Evolutionary conservation across 768 basidiomycete genomes (phyloP), one percentile per base, ranked within the genome.

Genomic region (Agaricus subrufescens): DNA sequence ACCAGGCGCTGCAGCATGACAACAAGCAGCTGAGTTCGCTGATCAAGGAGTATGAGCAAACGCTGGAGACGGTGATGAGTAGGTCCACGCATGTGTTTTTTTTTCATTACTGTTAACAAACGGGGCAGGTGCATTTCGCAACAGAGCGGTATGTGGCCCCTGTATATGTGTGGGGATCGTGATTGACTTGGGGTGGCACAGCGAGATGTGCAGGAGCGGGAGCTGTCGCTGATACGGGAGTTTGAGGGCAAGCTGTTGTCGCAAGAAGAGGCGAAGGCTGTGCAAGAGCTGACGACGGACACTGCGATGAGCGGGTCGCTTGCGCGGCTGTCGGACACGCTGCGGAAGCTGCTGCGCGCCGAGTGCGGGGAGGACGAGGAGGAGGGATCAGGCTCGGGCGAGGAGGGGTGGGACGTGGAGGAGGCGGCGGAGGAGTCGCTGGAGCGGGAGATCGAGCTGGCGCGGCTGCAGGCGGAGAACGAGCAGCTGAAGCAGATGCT

Each of bases 21-120:
- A 99, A 98, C 76, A 96, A 97, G 67, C 96, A 98, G 63, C 79
- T 99, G 31, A 91, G 87, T 61, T 75, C 80, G 4, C 75, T 99
- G 52, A 87, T 98, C 63, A 94, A 94, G 64, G 97, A 99, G 68
- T 98, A 97, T 65, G 97, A 99, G 68, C 89, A 92, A 66, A 98
- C 96, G 0, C 74, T 99, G 31, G 97, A 99, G 70, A 90, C 81
- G 6, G 84, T 98, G 44, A 99, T 99, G 97, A 83, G 86, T 78
- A 46, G 39, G 60, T 69, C 61, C 65, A 39, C 19, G 19, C 46
- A 37, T n/a, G 40, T 34, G 44, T 38, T n/a, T 30, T 23, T 48
- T 26, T 53, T 6, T 14, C 45, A 23, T 42, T 50, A 11, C 5
- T 38, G 31, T 56, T 59, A 52, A 53, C 54, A n/a, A 46, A 54